A percentile compares a stretch with the other conserved stretches of the same genome.
These are phyloP conservation scores for Globisporangium rhizosaccharum DNA, from an alignment of 352 stramenopile species.

Conservation along the genomic window DNA sequence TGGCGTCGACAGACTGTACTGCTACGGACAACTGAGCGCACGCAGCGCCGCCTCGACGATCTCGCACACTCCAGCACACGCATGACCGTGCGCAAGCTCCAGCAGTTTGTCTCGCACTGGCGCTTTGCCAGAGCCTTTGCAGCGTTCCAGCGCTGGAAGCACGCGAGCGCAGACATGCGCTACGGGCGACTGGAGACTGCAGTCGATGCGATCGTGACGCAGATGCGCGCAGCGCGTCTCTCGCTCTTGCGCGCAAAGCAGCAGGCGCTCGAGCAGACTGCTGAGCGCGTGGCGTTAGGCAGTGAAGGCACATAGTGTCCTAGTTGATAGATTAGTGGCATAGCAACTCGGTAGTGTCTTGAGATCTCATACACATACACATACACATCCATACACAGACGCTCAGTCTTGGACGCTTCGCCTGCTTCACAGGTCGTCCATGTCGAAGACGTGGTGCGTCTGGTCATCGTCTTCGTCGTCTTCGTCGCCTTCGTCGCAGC, in stretches of 20 bases:
- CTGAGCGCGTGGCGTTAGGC: no score
- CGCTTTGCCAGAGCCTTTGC: conserved; percentile 19
- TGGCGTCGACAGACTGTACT: neutral
- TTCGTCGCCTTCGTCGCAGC: conserved; percentile 11
- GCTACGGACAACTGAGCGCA: neutral
- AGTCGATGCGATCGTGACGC: conserved; percentile 19
- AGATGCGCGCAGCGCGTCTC: conserved; percentile 31
- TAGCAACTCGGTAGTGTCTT: no score
- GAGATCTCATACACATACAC: no score
- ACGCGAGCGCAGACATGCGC: conserved; percentile 13
- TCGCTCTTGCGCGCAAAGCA: conserved; percentile 21
- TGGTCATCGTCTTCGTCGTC: conserved; percentile 15
- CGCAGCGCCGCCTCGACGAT: neutral
- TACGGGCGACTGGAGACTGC: conserved; percentile 25
- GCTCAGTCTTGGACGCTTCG: neutral
- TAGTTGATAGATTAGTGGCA: no score
- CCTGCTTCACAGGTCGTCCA: conserved; percentile 48
- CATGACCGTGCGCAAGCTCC: conserved; percentile 5
- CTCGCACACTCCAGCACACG: neutral
- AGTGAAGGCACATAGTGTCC: no score
- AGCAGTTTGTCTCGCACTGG: conserved; percentile 30
- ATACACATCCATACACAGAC: neutral
- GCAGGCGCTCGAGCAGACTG: conserved; percentile 18
- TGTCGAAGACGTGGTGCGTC: conserved; percentile 40
- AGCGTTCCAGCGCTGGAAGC: conserved; percentile 37